Evolutionary conservation across 495 filamentous ascomycete species (phyloP).

Genomic region (Bacidia rubella): DNA sequence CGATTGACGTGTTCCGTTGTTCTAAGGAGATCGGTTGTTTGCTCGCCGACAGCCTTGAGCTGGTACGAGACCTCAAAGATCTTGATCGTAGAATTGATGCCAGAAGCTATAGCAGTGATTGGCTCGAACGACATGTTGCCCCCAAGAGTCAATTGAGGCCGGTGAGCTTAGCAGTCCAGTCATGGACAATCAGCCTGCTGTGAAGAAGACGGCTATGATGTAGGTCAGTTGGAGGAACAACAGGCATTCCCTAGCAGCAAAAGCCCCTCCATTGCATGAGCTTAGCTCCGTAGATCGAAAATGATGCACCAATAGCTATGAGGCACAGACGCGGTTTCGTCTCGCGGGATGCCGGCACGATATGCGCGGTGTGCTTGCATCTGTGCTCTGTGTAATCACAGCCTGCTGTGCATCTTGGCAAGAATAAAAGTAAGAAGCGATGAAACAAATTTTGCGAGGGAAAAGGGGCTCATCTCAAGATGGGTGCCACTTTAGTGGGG

Average conservation of each 20-base stretch:
- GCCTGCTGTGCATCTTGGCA: too few species aligned
- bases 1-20: slow-evolving; percentile 15
- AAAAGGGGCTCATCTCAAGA: background rate
- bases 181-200: too few species aligned
- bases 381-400: background rate
- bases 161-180: too few species aligned
- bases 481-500: background rate
- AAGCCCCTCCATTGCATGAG: too few species aligned
- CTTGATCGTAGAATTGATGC: slow-evolving; percentile 9
- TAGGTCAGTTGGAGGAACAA: too few species aligned
- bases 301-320: too few species aligned
- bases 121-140: slow-evolving; percentile 1
- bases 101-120: background rate
- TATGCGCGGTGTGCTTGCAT: background rate
- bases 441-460: too few species aligned
- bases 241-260: too few species aligned
- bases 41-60: slow-evolving; percentile 18
- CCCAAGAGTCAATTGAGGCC: background rate
- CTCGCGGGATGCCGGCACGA: background rate
- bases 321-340: background rate
- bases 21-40: slow-evolving; percentile 19
- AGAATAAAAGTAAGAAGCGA: too few species aligned
- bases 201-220: too few species aligned
- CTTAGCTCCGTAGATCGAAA: too few species aligned
- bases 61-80: slow-evolving; percentile 13